phyloP scores from a whole-genome alignment of 1,284 basidiomycete genomes.

The Ustilago lituana region DNA sequence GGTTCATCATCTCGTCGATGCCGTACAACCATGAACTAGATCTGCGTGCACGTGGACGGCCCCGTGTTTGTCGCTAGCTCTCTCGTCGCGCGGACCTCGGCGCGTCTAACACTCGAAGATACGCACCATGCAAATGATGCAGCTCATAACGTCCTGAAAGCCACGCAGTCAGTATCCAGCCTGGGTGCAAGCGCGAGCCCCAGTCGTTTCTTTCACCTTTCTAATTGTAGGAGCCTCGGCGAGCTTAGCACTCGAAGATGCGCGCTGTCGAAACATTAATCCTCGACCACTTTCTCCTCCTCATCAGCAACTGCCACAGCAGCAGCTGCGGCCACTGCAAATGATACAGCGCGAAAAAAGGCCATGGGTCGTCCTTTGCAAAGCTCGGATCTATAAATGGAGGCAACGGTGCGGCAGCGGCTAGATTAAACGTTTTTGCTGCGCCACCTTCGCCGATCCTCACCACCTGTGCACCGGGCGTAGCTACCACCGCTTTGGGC shows the following conservation, averaged over 20 bases:
- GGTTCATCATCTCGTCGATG: too few relatives aligned
- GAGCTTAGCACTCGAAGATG: slow-evolving; percentile 53
- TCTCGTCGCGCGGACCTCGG: too few relatives aligned
- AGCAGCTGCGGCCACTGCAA: slow-evolving; percentile 53
- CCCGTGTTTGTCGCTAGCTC: too few relatives aligned
- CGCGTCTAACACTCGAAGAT: too few relatives aligned
- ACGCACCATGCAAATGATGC: too few relatives aligned
- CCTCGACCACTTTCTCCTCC: slow-evolving; percentile 40
- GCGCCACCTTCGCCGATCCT: background rate
- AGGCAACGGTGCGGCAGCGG: slow-evolving; percentile 22
- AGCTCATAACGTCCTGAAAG: too few relatives aligned
- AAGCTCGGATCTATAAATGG: slow-evolving; percentile 48
- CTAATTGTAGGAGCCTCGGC: too few relatives aligned
- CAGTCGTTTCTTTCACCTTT: too few relatives aligned
- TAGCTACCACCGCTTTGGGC: background rate
- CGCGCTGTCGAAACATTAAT: slow-evolving; percentile 58
- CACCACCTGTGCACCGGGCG: background rate
- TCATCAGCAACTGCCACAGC: slow-evolving; percentile 45
- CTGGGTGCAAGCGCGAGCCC: too few relatives aligned
- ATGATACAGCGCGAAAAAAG: slow-evolving; percentile 55
- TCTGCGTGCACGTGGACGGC: too few relatives aligned
- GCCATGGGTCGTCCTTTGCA: slow-evolving; percentile 48
- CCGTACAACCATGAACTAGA: too few relatives aligned
- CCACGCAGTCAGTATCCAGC: too few relatives aligned
- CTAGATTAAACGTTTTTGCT: slow-evolving; percentile 23